phyloP scores from a whole-genome alignment of 176 grass and related monocot genomes.

The Zoysia pacifica region DNA sequence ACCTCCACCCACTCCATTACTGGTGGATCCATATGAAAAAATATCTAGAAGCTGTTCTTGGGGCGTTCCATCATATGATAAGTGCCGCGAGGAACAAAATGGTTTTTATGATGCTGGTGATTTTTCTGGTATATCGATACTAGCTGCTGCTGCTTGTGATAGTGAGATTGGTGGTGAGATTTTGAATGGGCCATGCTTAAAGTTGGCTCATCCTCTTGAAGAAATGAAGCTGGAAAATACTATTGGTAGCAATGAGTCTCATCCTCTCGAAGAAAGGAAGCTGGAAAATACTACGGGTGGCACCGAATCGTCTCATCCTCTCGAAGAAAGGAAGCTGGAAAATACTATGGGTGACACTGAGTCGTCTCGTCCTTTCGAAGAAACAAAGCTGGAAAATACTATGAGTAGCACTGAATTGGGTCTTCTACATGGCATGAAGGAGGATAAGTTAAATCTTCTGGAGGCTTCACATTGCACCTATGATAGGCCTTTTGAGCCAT shows the following conservation, averaged over 20 bases:
- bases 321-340: slow-evolving; percentile 45
- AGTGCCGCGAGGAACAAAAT: slow-evolving; percentile 40
- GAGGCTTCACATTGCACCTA: slow-evolving; percentile 33
- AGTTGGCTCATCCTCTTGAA: slow-evolving; percentile 42
- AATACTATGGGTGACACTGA: slow-evolving; percentile 14
- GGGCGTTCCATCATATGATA: slow-evolving; percentile 43
- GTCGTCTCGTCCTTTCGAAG: slow-evolving; percentile 43
- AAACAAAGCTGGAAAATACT: slow-evolving; percentile 37
- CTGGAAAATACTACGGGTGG: neutral
- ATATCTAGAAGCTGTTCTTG: slow-evolving; percentile 38
- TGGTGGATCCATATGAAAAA: slow-evolving; percentile 51
- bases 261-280: slow-evolving; percentile 51
- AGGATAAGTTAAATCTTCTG: slow-evolving; percentile 24
- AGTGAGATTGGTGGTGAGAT: slow-evolving; percentile 50
- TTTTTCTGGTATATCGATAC: slow-evolving; percentile 99
- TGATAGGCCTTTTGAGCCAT: slow-evolving; percentile 24
- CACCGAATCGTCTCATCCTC: slow-evolving; percentile 38
- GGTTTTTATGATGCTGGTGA: slow-evolving; percentile 44
- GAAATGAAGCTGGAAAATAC: slow-evolving; percentile 33
- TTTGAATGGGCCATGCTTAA: slow-evolving; percentile 36
- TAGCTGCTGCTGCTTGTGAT: slow-evolving; percentile 86
- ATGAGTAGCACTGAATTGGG: slow-evolving; percentile 21
- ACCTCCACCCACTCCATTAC: slow-evolving; percentile 50
- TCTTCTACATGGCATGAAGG: slow-evolving; percentile 36
- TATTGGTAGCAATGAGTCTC: too few relatives aligned